Base-by-base conservation (phyloP, 2,329 filamentous ascomycete genomes). In the Celoporthe dispersa region DNA sequence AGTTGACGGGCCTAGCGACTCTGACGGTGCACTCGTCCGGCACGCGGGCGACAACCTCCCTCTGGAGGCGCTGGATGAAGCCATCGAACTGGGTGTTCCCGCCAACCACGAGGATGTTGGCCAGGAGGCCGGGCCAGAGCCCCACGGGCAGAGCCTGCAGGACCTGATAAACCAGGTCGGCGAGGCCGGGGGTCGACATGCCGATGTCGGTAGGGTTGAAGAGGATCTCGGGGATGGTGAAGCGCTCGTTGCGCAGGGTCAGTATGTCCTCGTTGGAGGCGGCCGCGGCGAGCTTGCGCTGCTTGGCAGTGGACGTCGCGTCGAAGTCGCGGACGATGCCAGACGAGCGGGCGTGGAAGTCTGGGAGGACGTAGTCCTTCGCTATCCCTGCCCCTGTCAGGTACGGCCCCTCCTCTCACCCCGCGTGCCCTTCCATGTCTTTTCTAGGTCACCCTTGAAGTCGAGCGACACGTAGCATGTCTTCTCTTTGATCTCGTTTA, bases 401-500 rank as follows among this genome's bases (percentile, higher is more conserved):
- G 68, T 85, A 90, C 0, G 80, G 76, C 1, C 80, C 16, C 88
- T 83, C 64, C 83, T 81, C 75, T 89, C 86, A 59, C 89, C 87
- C 71, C 87, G 82, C 1, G 91, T 89, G 8, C 91, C 92, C 79
- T 94, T 96, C 94, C 94, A 97, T 0, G 90, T 91, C 73, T 86
- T 87, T 73, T 98, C 94, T 48, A 99, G 86, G 75, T 98, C 93
- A 8, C 79, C 77, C 35, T 85, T 83, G 79, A 98, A 98, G 77
- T 97, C 89, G 0, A 88, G 82, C 2, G 92, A 92, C 14, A 98
- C 90, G 75, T 92, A 98, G 78, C 93, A 97, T 0, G 92, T 90
- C 5, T 91, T 87, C 78, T 99, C 96, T 78, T 99, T 99, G 80
- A 98, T 94, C 79, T 98, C 93, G 76, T 97, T 97, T 78, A 98